Evolutionary conservation across 495 filamentous ascomycete species (phyloP).

Genomic region (Neurospora sp.): DNA sequence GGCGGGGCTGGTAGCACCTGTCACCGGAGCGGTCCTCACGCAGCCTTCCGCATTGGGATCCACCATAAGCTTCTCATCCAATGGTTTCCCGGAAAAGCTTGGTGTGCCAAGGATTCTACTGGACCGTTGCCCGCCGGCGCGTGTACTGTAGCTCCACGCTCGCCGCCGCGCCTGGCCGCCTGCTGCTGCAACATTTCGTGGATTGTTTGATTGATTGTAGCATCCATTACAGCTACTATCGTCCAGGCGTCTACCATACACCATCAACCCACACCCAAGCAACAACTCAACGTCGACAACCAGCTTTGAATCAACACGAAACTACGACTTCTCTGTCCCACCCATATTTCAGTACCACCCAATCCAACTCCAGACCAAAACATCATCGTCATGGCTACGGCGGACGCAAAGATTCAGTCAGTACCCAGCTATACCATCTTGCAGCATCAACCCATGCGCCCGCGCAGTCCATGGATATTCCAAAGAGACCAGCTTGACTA

Average conservation of each 20-base stretch:
- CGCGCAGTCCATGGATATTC: background rate
- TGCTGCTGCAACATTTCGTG: background rate
- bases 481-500: background rate
- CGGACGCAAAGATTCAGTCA: background rate
- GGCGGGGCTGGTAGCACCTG: background rate
- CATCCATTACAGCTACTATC: background rate
- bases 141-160: background rate
- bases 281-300: background rate
- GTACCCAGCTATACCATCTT: background rate
- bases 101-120: background rate
- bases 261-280: background rate
- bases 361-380: background rate
- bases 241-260: background rate
- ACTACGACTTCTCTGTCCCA: background rate
- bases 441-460: background rate
- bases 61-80: background rate
- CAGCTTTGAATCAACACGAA: background rate
- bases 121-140: background rate
- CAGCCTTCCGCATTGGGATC: background rate
- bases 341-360: background rate
- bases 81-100: background rate
- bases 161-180: background rate
- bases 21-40: background rate
- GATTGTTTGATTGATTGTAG: background rate
- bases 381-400: background rate